A percentile compares a stretch with the other conserved stretches of the same genome.
These are phyloP conservation scores for Ilex aquifolium DNA, from an alignment of 257 asterid species.

Conservation along the genomic window DNA sequence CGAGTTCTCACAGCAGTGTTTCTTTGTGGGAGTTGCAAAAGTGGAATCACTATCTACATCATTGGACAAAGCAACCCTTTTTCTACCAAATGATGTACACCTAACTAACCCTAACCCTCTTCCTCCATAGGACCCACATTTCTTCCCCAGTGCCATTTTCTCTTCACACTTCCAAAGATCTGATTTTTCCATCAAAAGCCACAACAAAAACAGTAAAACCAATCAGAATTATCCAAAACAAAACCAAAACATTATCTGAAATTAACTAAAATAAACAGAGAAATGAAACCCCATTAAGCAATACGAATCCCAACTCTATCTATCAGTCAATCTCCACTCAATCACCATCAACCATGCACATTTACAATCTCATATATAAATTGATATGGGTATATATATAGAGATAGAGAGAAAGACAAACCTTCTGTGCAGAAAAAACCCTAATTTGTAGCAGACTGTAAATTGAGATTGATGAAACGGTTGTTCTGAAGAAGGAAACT, in stretches of 20 bases:
- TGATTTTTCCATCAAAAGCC: slow-evolving; percentile 6
- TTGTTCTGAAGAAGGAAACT: slow-evolving; percentile 34
- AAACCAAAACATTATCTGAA: slow-evolving; percentile 3
- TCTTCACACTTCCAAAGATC: slow-evolving; percentile 22
- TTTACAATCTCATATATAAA: background rate
- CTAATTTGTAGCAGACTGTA: slow-evolving; percentile 22
- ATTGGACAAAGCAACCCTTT: slow-evolving; percentile 39
- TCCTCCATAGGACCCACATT: slow-evolving; percentile 16
- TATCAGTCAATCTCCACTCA: background rate
- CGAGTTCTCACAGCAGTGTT: slow-evolving; percentile 29
- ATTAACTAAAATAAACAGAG: background rate
- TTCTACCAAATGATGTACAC: slow-evolving; percentile 55
- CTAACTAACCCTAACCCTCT: slow-evolving; percentile 44
- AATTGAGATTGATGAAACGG: slow-evolving; percentile 40
- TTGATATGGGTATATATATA: background rate
- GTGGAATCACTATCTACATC: slow-evolving; percentile 17
- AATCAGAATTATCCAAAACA: background rate
- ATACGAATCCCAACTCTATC: slow-evolving; percentile 7
- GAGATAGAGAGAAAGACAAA: background rate
- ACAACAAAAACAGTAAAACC: background rate
- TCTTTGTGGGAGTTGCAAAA: slow-evolving; percentile 27
- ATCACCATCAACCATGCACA: background rate
- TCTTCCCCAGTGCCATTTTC: slow-evolving; percentile 17
- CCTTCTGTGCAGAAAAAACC: slow-evolving; percentile 15
- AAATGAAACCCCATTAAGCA: slow-evolving; percentile 5